A percentile compares a stretch with the other conserved stretches of the same genome.
Conservation (phyloP, 805 yeast genomes). For the Ogataea populi-albae region DNA sequence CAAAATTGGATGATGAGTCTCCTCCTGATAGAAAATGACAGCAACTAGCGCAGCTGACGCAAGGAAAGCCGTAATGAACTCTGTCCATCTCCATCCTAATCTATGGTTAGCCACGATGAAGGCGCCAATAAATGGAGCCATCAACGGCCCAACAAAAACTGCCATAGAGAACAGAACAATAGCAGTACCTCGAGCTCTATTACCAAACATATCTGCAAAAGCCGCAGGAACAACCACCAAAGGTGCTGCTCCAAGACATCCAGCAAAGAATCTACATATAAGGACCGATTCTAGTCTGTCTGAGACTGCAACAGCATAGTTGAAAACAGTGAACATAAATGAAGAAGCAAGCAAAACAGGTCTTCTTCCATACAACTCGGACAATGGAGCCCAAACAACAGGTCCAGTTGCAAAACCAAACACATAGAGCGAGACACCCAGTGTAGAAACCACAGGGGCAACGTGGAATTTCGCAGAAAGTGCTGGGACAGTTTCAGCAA, state of each 20-base stretch:
- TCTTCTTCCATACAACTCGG: constrained; percentile 76
- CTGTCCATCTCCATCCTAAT: constrained; percentile 84
- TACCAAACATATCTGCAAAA: constrained; percentile 76
- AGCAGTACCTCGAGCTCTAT: constrained; percentile 69
- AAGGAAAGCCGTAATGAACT: constrained; percentile 66
- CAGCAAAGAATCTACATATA: constrained; percentile 76
- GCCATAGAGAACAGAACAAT: constrained; percentile 67
- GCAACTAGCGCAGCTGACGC: constrained; percentile 38
- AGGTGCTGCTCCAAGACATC: constrained; percentile 81
- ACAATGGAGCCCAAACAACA: constrained; percentile 81
- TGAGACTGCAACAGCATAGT: constrained; percentile 75
- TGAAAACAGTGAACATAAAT: constrained; percentile 56
- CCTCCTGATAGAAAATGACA: constrained; percentile 49
- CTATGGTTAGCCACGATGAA: constrained; percentile 52
- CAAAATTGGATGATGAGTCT: constrained; percentile 71
- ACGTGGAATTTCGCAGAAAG: constrained; percentile 55
- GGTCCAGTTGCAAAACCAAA: constrained; percentile 95
- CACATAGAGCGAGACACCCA: constrained; percentile 81
- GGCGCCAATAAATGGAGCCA: constrained; percentile 78
- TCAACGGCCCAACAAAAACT: constrained; percentile 75
- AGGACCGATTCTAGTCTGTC: constrained; percentile 74
- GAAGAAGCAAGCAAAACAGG: constrained; percentile 54
- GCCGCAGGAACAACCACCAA: constrained; percentile 84
- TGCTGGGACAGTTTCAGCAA: constrained; percentile 56
- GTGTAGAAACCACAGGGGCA: constrained; percentile 63